phyloP scores from a whole-genome alignment of 306 rosid genomes.

The Fragaria vesca region DNA sequence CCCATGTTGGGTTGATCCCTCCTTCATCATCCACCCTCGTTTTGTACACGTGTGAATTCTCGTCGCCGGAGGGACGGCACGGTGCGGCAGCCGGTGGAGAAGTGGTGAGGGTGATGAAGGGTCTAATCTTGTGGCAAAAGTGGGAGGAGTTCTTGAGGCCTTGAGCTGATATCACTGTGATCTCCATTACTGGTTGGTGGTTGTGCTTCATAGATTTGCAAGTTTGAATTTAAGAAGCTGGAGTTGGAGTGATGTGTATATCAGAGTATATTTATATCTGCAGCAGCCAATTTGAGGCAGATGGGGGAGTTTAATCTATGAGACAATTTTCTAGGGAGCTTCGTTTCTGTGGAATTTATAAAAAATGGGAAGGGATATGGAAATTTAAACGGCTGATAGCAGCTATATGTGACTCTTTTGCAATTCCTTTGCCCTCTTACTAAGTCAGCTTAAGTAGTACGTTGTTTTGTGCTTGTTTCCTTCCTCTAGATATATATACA shows the following conservation, averaged over 20 bases:
- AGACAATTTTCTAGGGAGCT: constrained; percentile 11
- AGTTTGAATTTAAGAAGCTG: neutral
- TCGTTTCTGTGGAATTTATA: constrained; percentile 14
- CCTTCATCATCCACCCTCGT: constrained; percentile 42
- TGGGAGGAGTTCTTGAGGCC: constrained; percentile 39
- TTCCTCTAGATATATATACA: neutral
- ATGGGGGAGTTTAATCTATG: neutral
- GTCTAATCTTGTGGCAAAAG: constrained; percentile 34
- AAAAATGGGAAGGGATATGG: neutral
- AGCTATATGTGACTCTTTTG: neutral
- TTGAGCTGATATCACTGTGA: constrained; percentile 45
- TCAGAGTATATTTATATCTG: neutral
- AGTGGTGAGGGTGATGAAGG: constrained; percentile 46
- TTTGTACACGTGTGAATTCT: constrained; percentile 25
- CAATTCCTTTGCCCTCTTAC: neutral
- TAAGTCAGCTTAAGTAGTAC: neutral
- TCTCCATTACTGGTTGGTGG: constrained; percentile 36
- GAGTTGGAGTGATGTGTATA: neutral
- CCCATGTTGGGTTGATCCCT: constrained; percentile 37
- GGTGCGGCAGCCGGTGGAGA: constrained; percentile 19
- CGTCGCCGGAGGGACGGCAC: constrained; percentile 2
- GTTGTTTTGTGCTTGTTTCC: neutral
- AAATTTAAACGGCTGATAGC: neutral
- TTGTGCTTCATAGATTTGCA: neutral
- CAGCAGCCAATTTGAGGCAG: neutral